phyloP scores from a whole-genome alignment of 108 stramenopile genomes.

The Nannochloropsis gaditana region DNA sequence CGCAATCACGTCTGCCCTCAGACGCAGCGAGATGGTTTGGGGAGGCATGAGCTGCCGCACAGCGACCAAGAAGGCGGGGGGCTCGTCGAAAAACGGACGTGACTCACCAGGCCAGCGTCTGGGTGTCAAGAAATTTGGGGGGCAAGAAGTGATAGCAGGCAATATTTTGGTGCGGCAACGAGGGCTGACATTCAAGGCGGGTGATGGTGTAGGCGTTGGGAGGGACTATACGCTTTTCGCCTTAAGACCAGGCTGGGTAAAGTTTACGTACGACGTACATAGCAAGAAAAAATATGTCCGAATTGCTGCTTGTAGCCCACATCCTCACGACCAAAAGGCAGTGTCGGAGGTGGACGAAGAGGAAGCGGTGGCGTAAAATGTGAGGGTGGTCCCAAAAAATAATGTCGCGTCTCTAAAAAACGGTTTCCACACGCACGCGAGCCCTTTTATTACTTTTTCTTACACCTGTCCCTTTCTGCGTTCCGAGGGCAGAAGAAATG shows the following conservation, averaged over 20 bases:
- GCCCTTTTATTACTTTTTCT: no score
- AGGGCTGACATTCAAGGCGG: conserved; percentile 75
- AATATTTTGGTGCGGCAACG: conserved; percentile 93
- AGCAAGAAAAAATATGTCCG: conserved; percentile 30
- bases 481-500: no score
- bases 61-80: conserved; percentile 92
- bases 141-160: conserved; percentile 67
- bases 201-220: conserved; percentile 67
- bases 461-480: no score
- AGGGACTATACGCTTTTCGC: conserved; percentile 83
- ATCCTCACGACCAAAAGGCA: conserved; percentile 10
- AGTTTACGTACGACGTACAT: conserved; percentile 53
- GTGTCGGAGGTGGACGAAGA: background rate
- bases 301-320: background rate
- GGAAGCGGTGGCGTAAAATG: background rate
- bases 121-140: conserved; percentile 84
- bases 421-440: background rate
- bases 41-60: conserved; percentile 8
- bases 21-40: background rate
- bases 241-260: conserved; percentile 64
- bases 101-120: conserved; percentile 86
- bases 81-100: conserved; percentile 84
- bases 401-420: background rate
- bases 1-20: no score
- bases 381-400: background rate